Conservation (phyloP, 768 basidiomycete species). For the Pluteus cervinus region DNA sequence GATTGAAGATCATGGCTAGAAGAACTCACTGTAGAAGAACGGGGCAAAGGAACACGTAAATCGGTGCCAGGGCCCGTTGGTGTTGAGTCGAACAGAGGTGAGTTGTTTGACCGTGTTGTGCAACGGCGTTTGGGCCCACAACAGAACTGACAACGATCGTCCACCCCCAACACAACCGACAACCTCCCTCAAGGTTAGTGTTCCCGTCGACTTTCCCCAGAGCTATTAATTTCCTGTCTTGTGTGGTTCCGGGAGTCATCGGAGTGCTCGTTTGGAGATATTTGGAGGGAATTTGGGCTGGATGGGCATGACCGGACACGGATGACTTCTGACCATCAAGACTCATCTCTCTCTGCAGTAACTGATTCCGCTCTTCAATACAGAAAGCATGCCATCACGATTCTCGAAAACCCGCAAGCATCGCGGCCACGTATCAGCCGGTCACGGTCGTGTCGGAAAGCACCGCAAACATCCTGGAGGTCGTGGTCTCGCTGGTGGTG, state of each 20-base stretch:
- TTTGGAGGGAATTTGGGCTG: slow-evolving; percentile 29
- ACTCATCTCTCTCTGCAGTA: too few relatives aligned
- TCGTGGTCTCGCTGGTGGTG: slow-evolving; percentile 99
- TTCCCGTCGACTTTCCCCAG: slow-evolving; percentile 15
- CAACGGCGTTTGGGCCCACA: too few relatives aligned
- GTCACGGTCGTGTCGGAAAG: slow-evolving; percentile 99
- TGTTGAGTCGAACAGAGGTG: too few relatives aligned
- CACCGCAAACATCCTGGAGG: slow-evolving; percentile 99
- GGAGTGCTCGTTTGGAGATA: slow-evolving; percentile 8
- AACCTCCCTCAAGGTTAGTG: slow-evolving; percentile 67
- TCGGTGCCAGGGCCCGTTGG: too few relatives aligned
- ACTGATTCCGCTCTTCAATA: slow-evolving; percentile 11
- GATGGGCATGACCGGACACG: slow-evolving; percentile 31
- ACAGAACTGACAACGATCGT: too few relatives aligned
- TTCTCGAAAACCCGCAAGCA: slow-evolving; percentile 98
- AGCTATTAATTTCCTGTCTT: slow-evolving; percentile 6
- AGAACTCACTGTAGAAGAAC: slow-evolving; percentile 21
- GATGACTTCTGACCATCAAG: slow-evolving; percentile 48
- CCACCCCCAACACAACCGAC: too few relatives aligned
- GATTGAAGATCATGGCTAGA: slow-evolving; percentile 8
- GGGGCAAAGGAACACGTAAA: slow-evolving; percentile 8
- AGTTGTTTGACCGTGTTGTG: too few relatives aligned
- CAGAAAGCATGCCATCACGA: slow-evolving; percentile 84
- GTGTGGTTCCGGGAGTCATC: slow-evolving; percentile 7
- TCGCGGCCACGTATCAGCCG: slow-evolving; percentile 98